Evolutionary conservation across 257 asterid species (phyloP).

Genomic region (Capsicum chinense): DNA sequence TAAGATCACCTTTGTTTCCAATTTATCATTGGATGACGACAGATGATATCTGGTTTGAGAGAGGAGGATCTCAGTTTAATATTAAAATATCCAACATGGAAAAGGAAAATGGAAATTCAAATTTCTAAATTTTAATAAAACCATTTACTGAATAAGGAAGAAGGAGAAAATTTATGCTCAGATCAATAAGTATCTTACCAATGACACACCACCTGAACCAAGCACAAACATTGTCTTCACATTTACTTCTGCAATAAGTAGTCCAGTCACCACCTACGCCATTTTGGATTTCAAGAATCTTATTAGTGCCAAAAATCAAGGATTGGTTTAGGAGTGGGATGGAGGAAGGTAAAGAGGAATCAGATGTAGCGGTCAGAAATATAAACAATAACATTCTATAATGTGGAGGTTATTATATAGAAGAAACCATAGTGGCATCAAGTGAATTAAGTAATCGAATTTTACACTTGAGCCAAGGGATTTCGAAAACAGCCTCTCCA

Average conservation of each 20-base stretch:
- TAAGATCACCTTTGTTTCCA: not conserved
- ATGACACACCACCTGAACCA: slow-evolving; percentile 92
- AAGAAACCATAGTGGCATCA: not conserved
- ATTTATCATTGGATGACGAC: not conserved
- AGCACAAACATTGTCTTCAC: slow-evolving; percentile 96
- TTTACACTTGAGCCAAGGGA: not conserved
- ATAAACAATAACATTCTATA: not conserved
- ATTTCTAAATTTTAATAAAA: not conserved
- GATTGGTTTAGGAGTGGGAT: not conserved
- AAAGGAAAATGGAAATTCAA: no score
- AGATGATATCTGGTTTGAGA: not conserved
- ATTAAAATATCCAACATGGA: no score
- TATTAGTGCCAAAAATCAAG: slow-evolving; percentile 17
- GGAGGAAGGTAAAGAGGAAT: slow-evolving; percentile 6
- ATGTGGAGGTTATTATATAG: not conserved
- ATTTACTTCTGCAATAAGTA: slow-evolving; percentile 95
- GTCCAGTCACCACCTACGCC: slow-evolving; percentile 79
- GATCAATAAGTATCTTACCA: slow-evolving; percentile 56
- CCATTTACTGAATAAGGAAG: not conserved
- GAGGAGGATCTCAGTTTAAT: no score
- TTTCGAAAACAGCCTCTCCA: no score
- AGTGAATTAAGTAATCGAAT: not conserved
- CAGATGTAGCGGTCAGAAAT: not conserved
- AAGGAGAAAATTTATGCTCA: slow-evolving; percentile 6
- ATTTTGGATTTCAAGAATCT: slow-evolving; percentile 32